These are phyloP conservation scores for Pseudopyrenochaeta lycopersici DNA, from an alignment of 2,329 filamentous ascomycete genomes.

Conservation along the genomic window DNA sequence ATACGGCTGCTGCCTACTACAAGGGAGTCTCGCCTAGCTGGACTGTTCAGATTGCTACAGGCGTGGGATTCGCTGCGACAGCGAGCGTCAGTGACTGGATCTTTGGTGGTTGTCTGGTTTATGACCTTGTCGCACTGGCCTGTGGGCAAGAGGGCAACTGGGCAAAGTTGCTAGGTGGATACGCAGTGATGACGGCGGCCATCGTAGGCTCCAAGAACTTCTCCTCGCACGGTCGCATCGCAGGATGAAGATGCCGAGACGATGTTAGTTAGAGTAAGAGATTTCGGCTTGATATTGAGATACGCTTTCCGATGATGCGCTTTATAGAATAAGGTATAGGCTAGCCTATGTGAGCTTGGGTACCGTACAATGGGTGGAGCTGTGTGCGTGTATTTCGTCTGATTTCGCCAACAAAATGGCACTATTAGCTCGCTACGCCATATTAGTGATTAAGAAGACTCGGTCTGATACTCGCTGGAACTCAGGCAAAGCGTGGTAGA, in stretches of 20 bases:
- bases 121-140: constrained; percentile 64
- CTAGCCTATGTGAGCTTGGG: no score
- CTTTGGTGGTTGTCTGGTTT: constrained; percentile 67
- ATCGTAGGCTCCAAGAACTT: constrained; percentile 64
- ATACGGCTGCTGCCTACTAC: constrained; percentile 65
- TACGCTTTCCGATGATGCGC: no score
- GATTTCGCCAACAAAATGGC: no score
- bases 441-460: background rate
- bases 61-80: constrained; percentile 61
- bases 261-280: no score
- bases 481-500: background rate
- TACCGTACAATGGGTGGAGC: no score
- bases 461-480: background rate
- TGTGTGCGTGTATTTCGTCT: no score
- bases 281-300: no score
- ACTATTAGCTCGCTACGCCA: background rate
- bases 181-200: constrained; percentile 61
- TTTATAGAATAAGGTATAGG: no score
- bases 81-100: constrained; percentile 67
- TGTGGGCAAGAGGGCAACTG: constrained; percentile 62
- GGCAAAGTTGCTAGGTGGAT: constrained; percentile 61
- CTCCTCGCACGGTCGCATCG: constrained; percentile 53
- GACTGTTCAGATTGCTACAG: constrained; percentile 62
- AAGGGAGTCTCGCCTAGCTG: constrained; percentile 57
- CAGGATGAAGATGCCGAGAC: background rate